Conservation (phyloP, 805 yeast genomes). For the Ogataea salicorniae region DNA sequence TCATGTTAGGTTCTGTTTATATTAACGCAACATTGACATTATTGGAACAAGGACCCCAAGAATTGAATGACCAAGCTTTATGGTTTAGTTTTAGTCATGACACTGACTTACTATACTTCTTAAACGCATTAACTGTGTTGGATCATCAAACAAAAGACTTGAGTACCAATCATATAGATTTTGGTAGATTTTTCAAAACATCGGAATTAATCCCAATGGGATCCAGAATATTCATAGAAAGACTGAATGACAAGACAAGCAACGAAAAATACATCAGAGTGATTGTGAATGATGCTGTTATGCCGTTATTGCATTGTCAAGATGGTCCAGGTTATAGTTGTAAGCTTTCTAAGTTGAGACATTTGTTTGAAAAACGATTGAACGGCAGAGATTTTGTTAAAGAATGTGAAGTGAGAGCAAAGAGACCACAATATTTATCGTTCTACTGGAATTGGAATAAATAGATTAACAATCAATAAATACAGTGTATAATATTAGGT, state of each 20-base stretch:
- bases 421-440: slow-evolving; percentile 15
- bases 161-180: slow-evolving; percentile 34
- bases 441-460: slow-evolving; percentile 27
- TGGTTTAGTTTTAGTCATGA: slow-evolving; percentile 77
- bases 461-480: neutral
- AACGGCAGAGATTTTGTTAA: slow-evolving; percentile 6
- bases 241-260: slow-evolving; percentile 25
- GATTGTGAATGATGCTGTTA: slow-evolving; percentile 49
- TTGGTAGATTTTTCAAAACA: slow-evolving; percentile 37
- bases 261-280: slow-evolving; percentile 39
- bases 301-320: slow-evolving; percentile 43
- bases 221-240: slow-evolving; percentile 46
- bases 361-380: slow-evolving; percentile 7
- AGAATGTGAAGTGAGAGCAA: slow-evolving; percentile 14
- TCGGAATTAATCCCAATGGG: slow-evolving; percentile 55
- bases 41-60: slow-evolving; percentile 20
- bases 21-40: slow-evolving; percentile 38
- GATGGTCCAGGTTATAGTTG: slow-evolving; percentile 55
- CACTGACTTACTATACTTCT: slow-evolving; percentile 54
- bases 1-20: slow-evolving; percentile 57
- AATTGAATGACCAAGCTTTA: slow-evolving; percentile 30
- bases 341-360: slow-evolving; percentile 11
- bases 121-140: slow-evolving; percentile 60
- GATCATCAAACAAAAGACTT: slow-evolving; percentile 37
- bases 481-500: too few relatives aligned